Evolutionary conservation across 1,284 basidiomycete genomes (phyloP).

Genomic region (Moniliophthora roreri): DNA sequence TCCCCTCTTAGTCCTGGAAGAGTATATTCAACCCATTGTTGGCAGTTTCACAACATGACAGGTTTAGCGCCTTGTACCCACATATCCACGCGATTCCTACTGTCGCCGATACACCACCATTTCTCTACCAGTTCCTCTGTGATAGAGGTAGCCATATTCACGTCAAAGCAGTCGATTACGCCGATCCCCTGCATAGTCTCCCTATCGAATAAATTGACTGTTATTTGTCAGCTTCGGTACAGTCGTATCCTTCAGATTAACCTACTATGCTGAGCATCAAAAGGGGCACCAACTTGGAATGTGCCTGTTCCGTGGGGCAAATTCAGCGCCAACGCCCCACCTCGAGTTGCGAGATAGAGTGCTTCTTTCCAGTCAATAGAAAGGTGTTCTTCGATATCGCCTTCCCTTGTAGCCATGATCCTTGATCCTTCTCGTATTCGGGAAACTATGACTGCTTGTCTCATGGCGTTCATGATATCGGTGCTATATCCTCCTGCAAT

Average conservation of each 20-base stretch:
- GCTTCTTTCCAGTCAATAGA: constrained; percentile 79
- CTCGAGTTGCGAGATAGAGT: constrained; percentile 76
- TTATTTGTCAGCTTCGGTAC: neutral
- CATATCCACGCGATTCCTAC: constrained; percentile 59
- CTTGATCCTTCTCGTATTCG: constrained; percentile 67
- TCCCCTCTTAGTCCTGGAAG: too few relatives aligned
- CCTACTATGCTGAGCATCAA: constrained; percentile 82
- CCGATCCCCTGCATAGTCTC: constrained; percentile 47
- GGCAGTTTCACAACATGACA: neutral
- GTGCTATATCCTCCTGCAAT: constrained; percentile 81
- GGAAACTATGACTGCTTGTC: constrained; percentile 71
- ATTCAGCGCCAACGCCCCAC: constrained; percentile 70
- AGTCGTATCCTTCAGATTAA: too few relatives aligned
- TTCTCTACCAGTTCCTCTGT: constrained; percentile 70
- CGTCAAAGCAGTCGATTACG: constrained; percentile 69
- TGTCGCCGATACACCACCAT: constrained; percentile 85
- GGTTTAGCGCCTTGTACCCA: constrained; percentile 68
- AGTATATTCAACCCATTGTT: too few relatives aligned
- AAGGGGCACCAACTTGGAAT: constrained; percentile 68
- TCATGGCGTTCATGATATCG: constrained; percentile 77
- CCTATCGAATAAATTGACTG: constrained; percentile 53
- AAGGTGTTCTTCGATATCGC: constrained; percentile 25
- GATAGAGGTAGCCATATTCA: constrained; percentile 22
- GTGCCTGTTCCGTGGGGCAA: constrained; percentile 47
- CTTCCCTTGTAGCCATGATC: constrained; percentile 24